Evolutionary conservation across 495 filamentous ascomycete species (phyloP).

Genomic region (Barbatosphaeria neglecta): DNA sequence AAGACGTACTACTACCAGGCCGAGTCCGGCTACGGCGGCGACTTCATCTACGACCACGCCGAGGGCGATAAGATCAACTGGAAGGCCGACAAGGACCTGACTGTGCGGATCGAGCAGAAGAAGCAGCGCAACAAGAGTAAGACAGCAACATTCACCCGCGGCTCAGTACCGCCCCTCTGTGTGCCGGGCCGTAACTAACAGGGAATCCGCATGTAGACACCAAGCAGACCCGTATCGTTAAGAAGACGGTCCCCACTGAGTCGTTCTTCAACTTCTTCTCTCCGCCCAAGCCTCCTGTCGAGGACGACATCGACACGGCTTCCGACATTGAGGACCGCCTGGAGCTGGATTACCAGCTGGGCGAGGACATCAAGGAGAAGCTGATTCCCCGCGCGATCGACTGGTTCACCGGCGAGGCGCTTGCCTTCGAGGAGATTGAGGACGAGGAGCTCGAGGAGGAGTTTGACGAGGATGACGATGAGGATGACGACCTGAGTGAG

Average conservation of each 20-base stretch:
- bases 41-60: slow-evolving; percentile 99
- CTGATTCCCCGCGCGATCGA: slow-evolving; percentile 97
- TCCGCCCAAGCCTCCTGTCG: slow-evolving; percentile 74
- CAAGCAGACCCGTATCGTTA: slow-evolving; percentile 96
- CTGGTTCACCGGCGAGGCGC: slow-evolving; percentile 98
- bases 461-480: slow-evolving; percentile 87
- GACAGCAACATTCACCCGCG: slow-evolving; percentile 14
- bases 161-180: neutral
- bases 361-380: slow-evolving; percentile 99
- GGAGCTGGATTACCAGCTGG: slow-evolving; percentile 97
- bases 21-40: slow-evolving; percentile 93
- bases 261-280: slow-evolving; percentile 99
- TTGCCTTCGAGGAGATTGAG: slow-evolving; percentile 90
- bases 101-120: slow-evolving; percentile 90
- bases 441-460: slow-evolving; percentile 84
- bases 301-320: slow-evolving; percentile 65
- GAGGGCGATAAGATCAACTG: slow-evolving; percentile 97
- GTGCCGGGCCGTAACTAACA: neutral
- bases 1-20: slow-evolving; percentile 99
- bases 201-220: slow-evolving; percentile 59
- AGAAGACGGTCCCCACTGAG: slow-evolving; percentile 96
- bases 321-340: slow-evolving; percentile 95
- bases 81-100: slow-evolving; percentile 88
- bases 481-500: slow-evolving; percentile 65
- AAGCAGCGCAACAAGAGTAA: slow-evolving; percentile 99